Percentiles rank a stretch among this genome's conserved stretches.
Conservation (phyloP, 805 yeast genomes). For the Debaryomyces castellii region DNA sequence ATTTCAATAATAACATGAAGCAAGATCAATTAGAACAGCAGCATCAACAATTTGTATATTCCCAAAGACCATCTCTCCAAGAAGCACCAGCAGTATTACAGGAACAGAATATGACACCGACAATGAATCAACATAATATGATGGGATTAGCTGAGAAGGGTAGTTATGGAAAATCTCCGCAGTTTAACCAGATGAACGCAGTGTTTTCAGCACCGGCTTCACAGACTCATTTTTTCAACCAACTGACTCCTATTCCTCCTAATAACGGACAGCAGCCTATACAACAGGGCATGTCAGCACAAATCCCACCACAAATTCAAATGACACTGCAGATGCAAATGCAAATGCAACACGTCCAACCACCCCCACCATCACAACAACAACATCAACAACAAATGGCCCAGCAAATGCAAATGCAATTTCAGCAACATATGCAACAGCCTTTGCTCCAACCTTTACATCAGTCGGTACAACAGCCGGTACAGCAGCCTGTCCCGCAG, state of each 20-base stretch:
- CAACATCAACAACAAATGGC: slow-evolving; percentile 8
- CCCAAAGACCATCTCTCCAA: not conserved
- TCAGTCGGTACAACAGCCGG: slow-evolving; percentile 7
- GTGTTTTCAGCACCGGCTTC: slow-evolving; percentile 6
- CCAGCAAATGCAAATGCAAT: not conserved
- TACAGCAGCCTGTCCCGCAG: slow-evolving; percentile 4
- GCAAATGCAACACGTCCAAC: slow-evolving; percentile 8
- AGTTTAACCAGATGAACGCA: not conserved
- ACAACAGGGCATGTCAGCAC: not conserved
- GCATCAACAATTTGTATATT: not conserved
- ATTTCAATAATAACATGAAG: not conserved
- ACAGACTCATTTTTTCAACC: slow-evolving; percentile 3
- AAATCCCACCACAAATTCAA: not conserved
- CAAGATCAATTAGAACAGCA: not conserved
- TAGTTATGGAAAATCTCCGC: not conserved
- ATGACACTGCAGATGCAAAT: not conserved
- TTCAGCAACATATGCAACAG: slow-evolving; percentile 5
- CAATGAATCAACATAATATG: not conserved
- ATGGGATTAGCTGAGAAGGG: not conserved
- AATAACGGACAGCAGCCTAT: not conserved
- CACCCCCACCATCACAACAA: slow-evolving; percentile 3
- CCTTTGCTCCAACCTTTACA: slow-evolving; percentile 10
- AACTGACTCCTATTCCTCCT: not conserved
- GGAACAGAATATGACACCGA: not conserved
- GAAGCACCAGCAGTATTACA: not conserved